Evolutionary conservation across 2,329 filamentous ascomycete species (phyloP), one percentile per base, ranked within the genome.

Genomic region (Ophiostoma australiae): DNA sequence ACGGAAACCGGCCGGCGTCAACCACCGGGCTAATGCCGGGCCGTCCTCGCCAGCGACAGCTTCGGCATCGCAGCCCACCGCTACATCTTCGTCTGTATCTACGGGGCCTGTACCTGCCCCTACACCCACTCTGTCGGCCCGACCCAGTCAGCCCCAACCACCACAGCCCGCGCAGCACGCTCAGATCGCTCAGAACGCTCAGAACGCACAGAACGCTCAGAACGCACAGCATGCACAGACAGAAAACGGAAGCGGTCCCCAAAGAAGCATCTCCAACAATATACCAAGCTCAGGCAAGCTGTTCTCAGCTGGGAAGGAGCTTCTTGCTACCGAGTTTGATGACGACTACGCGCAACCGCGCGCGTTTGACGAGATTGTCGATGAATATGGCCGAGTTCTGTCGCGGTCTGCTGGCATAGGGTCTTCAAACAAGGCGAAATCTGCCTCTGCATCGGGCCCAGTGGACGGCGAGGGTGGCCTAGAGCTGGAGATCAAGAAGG

Each of bases 401-500:
- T 10, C 37, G 31, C 39, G 15, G 33, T 44, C 23, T 17, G 33
- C 6, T 41, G 23, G 37, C 41, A 35, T 20, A 5, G 11, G 41
- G 13, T 58, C 52, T 27, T 58, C 31, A 33, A 15, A 61, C 17
- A 48, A 48, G 44, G 17, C 10, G 8, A 67, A 27, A 10, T 15
- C n/a, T n/a, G 10, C 67, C 41, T 6, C 39, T 37, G 35, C 61
- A n/a, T 65, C 61, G 15, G 61, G 61, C 17, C 33, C 61, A 11
- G 20, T 33, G 15, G 17, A 13, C 6, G 37, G 48, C 23, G 67
- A 37, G 7, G 39, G 17, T 8, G 67, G 55, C n/a, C 23, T 75
- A 70, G 80, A 90, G 75, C 91, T 91, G 4, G 82, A 84, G 31
- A 8, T 39, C 66, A 70, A 72, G 70, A 20, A 75, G 71, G 80